phyloP scores from a whole-genome alignment of 2,329 filamentous ascomycete species.

The Exophiala viscosa region DNA sequence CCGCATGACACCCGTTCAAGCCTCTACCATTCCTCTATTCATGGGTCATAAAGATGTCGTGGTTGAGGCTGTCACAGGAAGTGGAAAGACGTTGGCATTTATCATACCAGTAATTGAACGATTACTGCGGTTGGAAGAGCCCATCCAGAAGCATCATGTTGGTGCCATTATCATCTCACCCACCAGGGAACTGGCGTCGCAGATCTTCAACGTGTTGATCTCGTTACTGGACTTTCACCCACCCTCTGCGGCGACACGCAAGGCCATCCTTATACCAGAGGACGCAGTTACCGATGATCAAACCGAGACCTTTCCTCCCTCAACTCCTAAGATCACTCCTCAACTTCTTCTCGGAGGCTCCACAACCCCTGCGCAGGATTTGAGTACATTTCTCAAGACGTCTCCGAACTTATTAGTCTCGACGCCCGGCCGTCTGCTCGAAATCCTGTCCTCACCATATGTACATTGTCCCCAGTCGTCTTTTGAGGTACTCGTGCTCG shows the following conservation, averaged over 20 bases:
- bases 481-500: conserved; percentile 87
- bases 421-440: conserved; percentile 84
- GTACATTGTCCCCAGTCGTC: conserved; percentile 84
- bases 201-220: conserved; percentile 78
- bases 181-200: conserved; percentile 83
- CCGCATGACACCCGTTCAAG: conserved; percentile 91
- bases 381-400: conserved; percentile 76
- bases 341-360: conserved; percentile 84
- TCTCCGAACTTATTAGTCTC: conserved; percentile 87
- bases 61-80: conserved; percentile 87
- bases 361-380: conserved; percentile 76
- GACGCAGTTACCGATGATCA: conserved; percentile 34
- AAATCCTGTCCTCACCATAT: conserved; percentile 79
- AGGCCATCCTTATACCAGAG: conserved; percentile 37
- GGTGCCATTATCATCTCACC: conserved; percentile 89
- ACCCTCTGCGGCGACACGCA: conserved; percentile 59
- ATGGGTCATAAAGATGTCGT: conserved; percentile 89
- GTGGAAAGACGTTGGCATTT: conserved; percentile 85
- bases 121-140: conserved; percentile 72
- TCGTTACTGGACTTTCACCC: conserved; percentile 78
- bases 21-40: conserved; percentile 83
- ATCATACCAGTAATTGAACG: conserved; percentile 79
- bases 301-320: conserved; percentile 22
- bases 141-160: conserved; percentile 84
- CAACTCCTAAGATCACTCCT: conserved; percentile 64